Base-by-base conservation (phyloP, 1,284 basidiomycete species). In the Calocybe gambosa region DNA sequence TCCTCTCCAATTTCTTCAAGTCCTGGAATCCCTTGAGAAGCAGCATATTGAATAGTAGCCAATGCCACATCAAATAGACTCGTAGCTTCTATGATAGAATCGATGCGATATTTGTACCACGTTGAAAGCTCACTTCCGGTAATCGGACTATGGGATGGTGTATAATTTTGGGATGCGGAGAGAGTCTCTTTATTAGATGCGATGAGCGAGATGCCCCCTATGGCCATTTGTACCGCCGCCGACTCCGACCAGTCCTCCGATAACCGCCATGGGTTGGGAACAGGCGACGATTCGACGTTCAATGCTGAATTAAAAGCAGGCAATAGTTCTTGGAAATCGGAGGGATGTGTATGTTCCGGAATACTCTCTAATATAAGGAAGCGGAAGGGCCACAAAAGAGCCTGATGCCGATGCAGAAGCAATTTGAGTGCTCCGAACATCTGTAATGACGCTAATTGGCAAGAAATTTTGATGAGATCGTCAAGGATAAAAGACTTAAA, bases 1-100 rank as follows among this genome's bases (percentile, higher is more conserved):
- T 96, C 92, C 68, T 96, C 93, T 5, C 91, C 93, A 2, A 93
- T 65, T 55, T 82, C 82, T 56, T 94, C 93, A 18, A 97, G 75
- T 1, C 71, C 78, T n/a, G 80, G 71, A 5, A 95, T 73, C 15
- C 85, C 87, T 53, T 82, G 79, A 7, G 91, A 84, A 5, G 86
- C 90, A 3, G 83, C 93, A 55, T 94, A 84, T 63, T 95, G 93
- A 10, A 92, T 76, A 41, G 87, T 73, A 8, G 80, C 77, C 12
- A 96, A 72, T 12, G 92, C 89, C 20, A 80, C 63, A 56, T 93
- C 88, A 25, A 92, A 68, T 64, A 92, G 78, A 0, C 92, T 91
- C 0, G 84, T 82, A 1, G 71, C 69, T 8, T 69, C 60, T 39
- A 92, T 77, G 44, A 92, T 75, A 25, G 58, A 54, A 35, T 83